Percentiles rank a stretch among this genome's conserved stretches.
Evolutionary conservation across 441 rosid genomes (phyloP).

Genomic region (Kokia cookei): DNA sequence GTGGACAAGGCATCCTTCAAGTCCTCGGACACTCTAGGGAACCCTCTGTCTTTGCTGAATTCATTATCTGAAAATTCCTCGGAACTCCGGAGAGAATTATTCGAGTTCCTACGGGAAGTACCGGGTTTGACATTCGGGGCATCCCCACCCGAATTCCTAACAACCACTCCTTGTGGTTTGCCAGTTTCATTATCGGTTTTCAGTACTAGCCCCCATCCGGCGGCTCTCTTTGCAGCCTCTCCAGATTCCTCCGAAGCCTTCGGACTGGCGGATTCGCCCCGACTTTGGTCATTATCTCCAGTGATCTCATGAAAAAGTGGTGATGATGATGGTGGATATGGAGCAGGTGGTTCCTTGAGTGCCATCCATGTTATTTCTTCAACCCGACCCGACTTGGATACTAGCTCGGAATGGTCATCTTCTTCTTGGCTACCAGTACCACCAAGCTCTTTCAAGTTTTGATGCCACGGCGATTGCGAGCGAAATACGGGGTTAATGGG

Average conservation of each 20-base stretch:
- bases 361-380: conserved; percentile 94
- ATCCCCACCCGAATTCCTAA: conserved; percentile 75
- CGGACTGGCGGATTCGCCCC: conserved; percentile 6
- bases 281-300: neutral
- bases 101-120: conserved; percentile 54
- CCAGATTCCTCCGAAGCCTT: conserved; percentile 32
- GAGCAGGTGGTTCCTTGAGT: conserved; percentile 33
- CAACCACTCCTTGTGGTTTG: conserved; percentile 74
- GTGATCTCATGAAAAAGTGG: conserved; percentile 7
- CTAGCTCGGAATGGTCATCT: conserved; percentile 15
- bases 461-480: conserved; percentile 39
- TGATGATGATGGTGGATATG: conserved; percentile 17
- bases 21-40: conserved; percentile 80
- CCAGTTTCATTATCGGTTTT: conserved; percentile 82
- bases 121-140: conserved; percentile 34
- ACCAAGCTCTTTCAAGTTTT: conserved; percentile 26
- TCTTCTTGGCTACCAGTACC: conserved; percentile 18
- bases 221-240: conserved; percentile 77
- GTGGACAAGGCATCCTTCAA: conserved; percentile 75
- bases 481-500: conserved; percentile 45
- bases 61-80: conserved; percentile 56
- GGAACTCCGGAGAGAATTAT: conserved; percentile 69
- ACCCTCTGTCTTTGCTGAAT: conserved; percentile 42
- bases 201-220: conserved; percentile 92
- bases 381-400: conserved; percentile 23